These are phyloP conservation scores for Monosporascus sp. DNA, from an alignment of 2,329 filamentous ascomycete species.

Conservation along the genomic window DNA sequence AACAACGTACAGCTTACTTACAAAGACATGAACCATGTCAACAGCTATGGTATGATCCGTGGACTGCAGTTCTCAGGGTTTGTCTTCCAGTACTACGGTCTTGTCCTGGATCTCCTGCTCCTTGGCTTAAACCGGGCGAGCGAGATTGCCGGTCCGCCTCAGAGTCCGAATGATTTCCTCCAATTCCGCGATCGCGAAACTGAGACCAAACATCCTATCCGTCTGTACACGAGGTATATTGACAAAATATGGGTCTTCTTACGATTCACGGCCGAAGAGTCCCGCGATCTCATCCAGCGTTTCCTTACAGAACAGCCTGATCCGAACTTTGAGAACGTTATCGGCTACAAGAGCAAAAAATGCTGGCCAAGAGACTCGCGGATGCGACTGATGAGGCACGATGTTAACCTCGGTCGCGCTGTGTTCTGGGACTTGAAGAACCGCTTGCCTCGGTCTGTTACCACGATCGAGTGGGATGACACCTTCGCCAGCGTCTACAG, in stretches of 20 bases:
- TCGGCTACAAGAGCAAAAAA: slow-evolving; percentile 98
- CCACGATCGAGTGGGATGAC: slow-evolving; percentile 98
- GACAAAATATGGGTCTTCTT: slow-evolving; percentile 99
- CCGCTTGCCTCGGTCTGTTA: slow-evolving; percentile 85
- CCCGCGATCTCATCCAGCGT: slow-evolving; percentile 89
- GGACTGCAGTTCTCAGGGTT: slow-evolving; percentile 97
- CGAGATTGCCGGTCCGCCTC: slow-evolving; percentile 91
- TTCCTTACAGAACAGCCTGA: slow-evolving; percentile 98
- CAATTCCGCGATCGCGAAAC: slow-evolving; percentile 93
- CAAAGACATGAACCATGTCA: slow-evolving; percentile 99
- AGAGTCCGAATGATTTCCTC: slow-evolving; percentile 93
- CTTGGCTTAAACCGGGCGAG: slow-evolving; percentile 94
- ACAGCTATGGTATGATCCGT: slow-evolving; percentile 97
- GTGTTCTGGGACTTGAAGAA: slow-evolving; percentile 99
- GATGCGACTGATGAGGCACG: slow-evolving; percentile 97
- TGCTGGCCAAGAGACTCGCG: slow-evolving; percentile 97
- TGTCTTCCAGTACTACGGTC: slow-evolving; percentile 97
- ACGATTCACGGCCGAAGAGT: slow-evolving; percentile 89
- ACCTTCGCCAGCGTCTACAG: slow-evolving; percentile 98
- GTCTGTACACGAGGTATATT: slow-evolving; percentile 96
- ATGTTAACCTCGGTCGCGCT: slow-evolving; percentile 93
- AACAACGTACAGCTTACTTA: slow-evolving; percentile 99
- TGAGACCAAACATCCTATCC: slow-evolving; percentile 89
- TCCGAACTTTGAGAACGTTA: slow-evolving; percentile 98
- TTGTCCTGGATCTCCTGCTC: slow-evolving; percentile 88